These are phyloP conservation scores for Pseudomicrostroma phylloplanum DNA, from an alignment of 1,284 basidiomycete genomes.

Conservation along the genomic window DNA sequence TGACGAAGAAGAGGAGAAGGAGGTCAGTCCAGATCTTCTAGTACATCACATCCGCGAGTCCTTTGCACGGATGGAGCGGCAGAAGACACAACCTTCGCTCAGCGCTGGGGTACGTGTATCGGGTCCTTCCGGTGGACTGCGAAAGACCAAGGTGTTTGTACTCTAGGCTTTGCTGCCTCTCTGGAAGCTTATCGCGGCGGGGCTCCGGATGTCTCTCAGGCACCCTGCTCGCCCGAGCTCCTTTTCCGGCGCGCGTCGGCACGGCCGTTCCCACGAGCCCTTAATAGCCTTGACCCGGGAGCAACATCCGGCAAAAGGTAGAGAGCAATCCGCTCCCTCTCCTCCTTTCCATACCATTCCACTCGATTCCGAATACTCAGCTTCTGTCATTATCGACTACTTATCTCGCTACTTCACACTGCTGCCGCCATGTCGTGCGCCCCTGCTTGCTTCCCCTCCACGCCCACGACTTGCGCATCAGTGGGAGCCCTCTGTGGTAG, in stretches of 20 bases:
- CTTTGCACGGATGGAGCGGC: slow-evolving; percentile 38
- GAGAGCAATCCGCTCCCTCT: too few relatives aligned
- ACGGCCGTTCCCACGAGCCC: too few relatives aligned
- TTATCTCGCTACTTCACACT: not conserved
- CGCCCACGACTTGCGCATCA: not conserved
- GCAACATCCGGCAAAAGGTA: too few relatives aligned
- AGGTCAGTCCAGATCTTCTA: slow-evolving; percentile 27
- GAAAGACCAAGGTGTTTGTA: too few relatives aligned
- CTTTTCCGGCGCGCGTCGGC: too few relatives aligned
- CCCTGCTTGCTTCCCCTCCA: slow-evolving; percentile 11
- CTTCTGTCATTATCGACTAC: slow-evolving; percentile 9
- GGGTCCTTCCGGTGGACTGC: slow-evolving; percentile 2
- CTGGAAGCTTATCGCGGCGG: too few relatives aligned
- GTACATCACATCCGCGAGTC: slow-evolving; percentile 45
- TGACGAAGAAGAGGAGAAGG: slow-evolving; percentile 2
- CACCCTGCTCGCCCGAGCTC: too few relatives aligned
- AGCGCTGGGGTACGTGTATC: slow-evolving; percentile 19
- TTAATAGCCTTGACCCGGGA: too few relatives aligned
- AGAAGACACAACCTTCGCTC: slow-evolving; percentile 20
- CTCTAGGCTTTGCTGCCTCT: too few relatives aligned
- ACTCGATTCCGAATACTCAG: too few relatives aligned
- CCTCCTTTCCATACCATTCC: too few relatives aligned
- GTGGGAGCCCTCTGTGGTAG: not conserved
- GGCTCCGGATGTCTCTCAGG: too few relatives aligned
- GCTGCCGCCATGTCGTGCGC: slow-evolving; percentile 8